phyloP scores from a whole-genome alignment of 2,329 filamentous ascomycete species.

The Scytalidium lignicola region DNA sequence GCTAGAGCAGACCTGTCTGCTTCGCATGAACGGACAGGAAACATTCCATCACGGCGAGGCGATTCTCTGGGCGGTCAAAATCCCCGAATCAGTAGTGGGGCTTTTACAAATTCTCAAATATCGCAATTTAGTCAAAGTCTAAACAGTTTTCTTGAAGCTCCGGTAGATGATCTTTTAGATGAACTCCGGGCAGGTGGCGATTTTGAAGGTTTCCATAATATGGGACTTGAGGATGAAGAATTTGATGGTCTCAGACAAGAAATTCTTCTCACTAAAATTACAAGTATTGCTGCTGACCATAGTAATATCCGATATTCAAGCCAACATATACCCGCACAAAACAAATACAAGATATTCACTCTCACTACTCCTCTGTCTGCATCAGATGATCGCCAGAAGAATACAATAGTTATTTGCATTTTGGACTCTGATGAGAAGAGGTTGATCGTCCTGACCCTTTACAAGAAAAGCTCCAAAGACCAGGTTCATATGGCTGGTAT shows the following conservation, averaged over 20 bases:
- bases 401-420: slow-evolving; percentile 61
- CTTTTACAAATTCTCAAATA: slow-evolving; percentile 32
- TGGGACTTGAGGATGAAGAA: slow-evolving; percentile 67
- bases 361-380: slow-evolving; percentile 54
- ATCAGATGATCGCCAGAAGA: slow-evolving; percentile 46
- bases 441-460: slow-evolving; percentile 61
- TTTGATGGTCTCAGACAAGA: slow-evolving; percentile 68
- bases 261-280: slow-evolving; percentile 66
- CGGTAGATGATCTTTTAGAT: slow-evolving; percentile 65
- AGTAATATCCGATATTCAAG: slow-evolving; percentile 56
- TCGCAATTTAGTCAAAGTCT: slow-evolving; percentile 37
- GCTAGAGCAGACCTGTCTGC: slow-evolving; percentile 82
- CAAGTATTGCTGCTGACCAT: slow-evolving; percentile 59
- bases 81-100: slow-evolving; percentile 50
- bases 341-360: slow-evolving; percentile 62
- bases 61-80: slow-evolving; percentile 70
- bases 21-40: slow-evolving; percentile 72
- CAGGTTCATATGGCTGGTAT: slow-evolving; percentile 6
- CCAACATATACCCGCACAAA: slow-evolving; percentile 45
- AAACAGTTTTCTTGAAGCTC: slow-evolving; percentile 62
- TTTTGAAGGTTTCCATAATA: slow-evolving; percentile 64
- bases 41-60: slow-evolving; percentile 33
- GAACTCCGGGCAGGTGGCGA: slow-evolving; percentile 57
- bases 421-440: slow-evolving; percentile 64
- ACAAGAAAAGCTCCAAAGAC: slow-evolving; percentile 34